Conservation (phyloP, 768 basidiomycete genomes). For the Sutorius australiensis region DNA sequence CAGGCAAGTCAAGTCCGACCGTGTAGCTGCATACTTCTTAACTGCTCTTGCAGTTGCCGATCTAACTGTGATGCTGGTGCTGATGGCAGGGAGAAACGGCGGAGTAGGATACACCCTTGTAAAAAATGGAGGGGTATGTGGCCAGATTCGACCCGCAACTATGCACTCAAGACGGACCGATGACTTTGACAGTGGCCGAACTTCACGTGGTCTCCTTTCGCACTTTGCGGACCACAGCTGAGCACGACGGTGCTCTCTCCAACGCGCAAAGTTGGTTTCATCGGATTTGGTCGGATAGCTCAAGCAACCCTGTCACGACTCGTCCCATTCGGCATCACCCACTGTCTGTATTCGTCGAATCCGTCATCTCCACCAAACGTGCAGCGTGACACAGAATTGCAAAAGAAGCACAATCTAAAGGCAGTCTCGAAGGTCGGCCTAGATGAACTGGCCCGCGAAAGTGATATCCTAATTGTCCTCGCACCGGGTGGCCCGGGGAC, state of each 20-base stretch:
- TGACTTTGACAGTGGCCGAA: conserved; percentile 63
- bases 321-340: conserved; percentile 75
- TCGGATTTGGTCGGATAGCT: conserved; percentile 94
- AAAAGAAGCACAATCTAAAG: conserved; percentile 33
- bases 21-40: background rate
- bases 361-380: conserved; percentile 46
- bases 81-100: conserved; percentile 90
- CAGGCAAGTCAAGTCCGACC: conserved; percentile 46
- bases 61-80: conserved; percentile 79
- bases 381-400: conserved; percentile 37
- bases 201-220: conserved; percentile 77
- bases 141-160: background rate
- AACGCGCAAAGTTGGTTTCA: conserved; percentile 75
- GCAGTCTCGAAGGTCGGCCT: conserved; percentile 55
- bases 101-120: conserved; percentile 63
- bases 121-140: conserved; percentile 59
- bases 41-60: conserved; percentile 72
- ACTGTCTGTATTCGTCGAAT: conserved; percentile 64
- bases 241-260: conserved; percentile 49
- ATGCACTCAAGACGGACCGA: background rate
- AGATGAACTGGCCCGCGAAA: conserved; percentile 67
- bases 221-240: conserved; percentile 79
- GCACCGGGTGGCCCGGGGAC: conserved; percentile 73
- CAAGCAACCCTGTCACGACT: conserved; percentile 79
- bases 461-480: conserved; percentile 83